Evolutionary conservation across 345 rosid genomes (phyloP).

Genomic region (Gossypium thurberi): DNA sequence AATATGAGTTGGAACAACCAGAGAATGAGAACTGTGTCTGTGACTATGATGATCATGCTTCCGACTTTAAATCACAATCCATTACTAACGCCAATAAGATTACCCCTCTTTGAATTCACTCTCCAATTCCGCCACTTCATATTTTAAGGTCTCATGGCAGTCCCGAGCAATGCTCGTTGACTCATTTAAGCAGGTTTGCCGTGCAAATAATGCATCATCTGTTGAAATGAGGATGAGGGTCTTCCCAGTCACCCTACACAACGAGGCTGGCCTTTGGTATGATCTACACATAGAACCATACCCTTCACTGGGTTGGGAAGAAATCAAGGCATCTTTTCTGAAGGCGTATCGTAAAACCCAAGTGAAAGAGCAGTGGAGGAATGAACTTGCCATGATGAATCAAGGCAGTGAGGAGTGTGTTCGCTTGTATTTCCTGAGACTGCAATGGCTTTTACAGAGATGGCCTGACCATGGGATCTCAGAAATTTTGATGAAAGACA

Average conservation of each 20-base stretch:
- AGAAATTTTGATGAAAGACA: conserved; percentile 20
- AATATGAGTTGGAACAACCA: background rate
- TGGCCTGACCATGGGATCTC: conserved; percentile 28
- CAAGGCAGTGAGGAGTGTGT: conserved; percentile 27
- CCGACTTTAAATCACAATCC: background rate
- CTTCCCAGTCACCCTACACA: conserved; percentile 34
- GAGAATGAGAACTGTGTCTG: background rate
- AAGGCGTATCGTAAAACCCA: conserved; percentile 25
- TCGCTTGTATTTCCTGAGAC: conserved; percentile 32
- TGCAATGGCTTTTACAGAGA: conserved; percentile 29
- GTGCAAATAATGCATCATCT: conserved; percentile 30
- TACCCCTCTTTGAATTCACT: background rate
- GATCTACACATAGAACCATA: conserved; percentile 37
- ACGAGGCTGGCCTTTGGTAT: conserved; percentile 37
- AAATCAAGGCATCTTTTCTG: conserved; percentile 27
- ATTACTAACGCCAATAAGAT: background rate
- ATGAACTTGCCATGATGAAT: conserved; percentile 21
- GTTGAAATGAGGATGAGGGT: conserved; percentile 24
- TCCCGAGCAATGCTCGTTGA: conserved; percentile 21
- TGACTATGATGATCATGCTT: background rate
- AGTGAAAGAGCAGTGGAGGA: conserved; percentile 15
- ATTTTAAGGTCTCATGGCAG: conserved; percentile 21
- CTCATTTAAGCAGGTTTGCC: conserved; percentile 36
- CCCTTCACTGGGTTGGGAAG: conserved; percentile 27
- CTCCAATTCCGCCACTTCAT: conserved; percentile 11